Percentiles rank a stretch among this genome's conserved stretches.
Conservation (phyloP, 345 rosid species). For the Eucalyptus microcorys region DNA sequence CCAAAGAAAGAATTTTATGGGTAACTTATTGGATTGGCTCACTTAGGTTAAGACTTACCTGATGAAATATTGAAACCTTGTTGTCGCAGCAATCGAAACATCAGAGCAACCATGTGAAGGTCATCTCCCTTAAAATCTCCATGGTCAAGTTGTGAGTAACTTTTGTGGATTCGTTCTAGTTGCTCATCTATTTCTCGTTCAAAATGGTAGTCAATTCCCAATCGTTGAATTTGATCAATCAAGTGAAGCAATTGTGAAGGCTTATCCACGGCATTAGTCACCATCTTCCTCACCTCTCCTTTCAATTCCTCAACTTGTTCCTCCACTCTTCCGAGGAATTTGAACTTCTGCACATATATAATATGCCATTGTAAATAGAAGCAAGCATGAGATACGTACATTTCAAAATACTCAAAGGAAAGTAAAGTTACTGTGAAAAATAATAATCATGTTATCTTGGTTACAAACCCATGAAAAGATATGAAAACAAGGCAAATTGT, state of each 20-base stretch:
- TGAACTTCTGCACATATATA: neutral
- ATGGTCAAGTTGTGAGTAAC: neutral
- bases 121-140: neutral
- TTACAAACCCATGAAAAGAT: neutral
- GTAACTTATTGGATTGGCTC: neutral
- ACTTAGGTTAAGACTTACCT: neutral
- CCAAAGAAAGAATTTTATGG: neutral
- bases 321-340: neutral
- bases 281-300: constrained; percentile 1
- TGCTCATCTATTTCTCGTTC: constrained; percentile 1
- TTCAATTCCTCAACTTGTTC: neutral
- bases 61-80: neutral
- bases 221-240: constrained; percentile 15
- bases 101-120: neutral
- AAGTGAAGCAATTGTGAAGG: neutral
- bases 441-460: neutral
- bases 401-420: neutral
- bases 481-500: neutral
- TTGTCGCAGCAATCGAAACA: neutral
- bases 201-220: constrained; percentile 37
- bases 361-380: neutral
- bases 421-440: neutral
- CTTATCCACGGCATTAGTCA: neutral
- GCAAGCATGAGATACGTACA: neutral
- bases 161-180: neutral